These are phyloP conservation scores for Ustilago tritici DNA, from an alignment of 1,284 basidiomycete species.

Conservation along the genomic window DNA sequence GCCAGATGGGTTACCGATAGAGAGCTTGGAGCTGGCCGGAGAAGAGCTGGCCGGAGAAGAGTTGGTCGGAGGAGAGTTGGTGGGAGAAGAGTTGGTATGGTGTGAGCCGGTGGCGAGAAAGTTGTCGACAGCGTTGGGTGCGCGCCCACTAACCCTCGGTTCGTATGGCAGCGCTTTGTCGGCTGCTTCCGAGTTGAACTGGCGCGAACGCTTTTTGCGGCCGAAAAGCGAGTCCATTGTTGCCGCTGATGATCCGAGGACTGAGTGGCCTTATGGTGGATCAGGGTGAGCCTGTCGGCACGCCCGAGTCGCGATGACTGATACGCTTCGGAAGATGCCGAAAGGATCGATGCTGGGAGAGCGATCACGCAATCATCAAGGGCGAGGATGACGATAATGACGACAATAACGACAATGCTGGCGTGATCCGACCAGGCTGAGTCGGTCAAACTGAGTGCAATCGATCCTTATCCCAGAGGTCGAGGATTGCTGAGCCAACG, in stretches of 20 bases:
- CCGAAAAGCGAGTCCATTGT: slow-evolving; percentile 57
- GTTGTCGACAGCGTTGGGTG: slow-evolving; percentile 37
- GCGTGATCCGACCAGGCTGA: not conserved
- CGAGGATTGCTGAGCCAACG: too few relatives aligned
- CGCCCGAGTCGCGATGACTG: not conserved
- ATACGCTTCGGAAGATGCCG: not conserved
- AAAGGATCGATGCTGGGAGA: slow-evolving; percentile 5
- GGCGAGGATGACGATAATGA: slow-evolving; percentile 3
- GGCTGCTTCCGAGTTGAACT: slow-evolving; percentile 51
- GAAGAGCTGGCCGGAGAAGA: too few relatives aligned
- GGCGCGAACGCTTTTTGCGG: slow-evolving; percentile 56
- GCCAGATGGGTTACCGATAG: slow-evolving; percentile 43
- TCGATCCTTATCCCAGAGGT: too few relatives aligned
- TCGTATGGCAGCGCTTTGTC: slow-evolving; percentile 58
- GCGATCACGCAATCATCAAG: slow-evolving; percentile 18
- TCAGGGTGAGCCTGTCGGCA: not conserved
- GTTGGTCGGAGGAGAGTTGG: slow-evolving; percentile 15
- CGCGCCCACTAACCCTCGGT: slow-evolving; percentile 44
- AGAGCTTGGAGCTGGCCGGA: slow-evolving; percentile 28
- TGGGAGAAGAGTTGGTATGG: slow-evolving; percentile 9
- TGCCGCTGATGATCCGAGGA: not conserved
- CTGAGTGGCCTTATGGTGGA: not conserved
- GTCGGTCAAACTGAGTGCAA: not conserved
- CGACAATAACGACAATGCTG: not conserved
- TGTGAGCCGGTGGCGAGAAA: slow-evolving; percentile 15